phyloP scores from a whole-genome alignment of 352 stramenopile species.

The Pythium apleroticum region DNA sequence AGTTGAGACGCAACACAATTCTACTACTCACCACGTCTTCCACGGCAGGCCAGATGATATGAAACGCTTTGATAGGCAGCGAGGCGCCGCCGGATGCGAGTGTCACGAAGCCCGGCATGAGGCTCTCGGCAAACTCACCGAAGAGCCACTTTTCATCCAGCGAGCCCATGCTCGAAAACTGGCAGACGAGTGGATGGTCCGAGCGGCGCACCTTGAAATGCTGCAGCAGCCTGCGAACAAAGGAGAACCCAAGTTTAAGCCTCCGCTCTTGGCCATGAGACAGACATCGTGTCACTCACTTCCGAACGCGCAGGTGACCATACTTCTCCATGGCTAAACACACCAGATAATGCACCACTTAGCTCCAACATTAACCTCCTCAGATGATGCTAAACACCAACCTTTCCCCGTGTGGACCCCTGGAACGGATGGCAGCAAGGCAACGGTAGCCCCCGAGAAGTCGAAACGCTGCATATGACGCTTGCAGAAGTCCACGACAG shows the following conservation, averaged over 20 bases:
- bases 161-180: constrained; percentile 84
- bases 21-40: constrained; percentile 61
- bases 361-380: no score
- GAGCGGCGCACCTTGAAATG: constrained; percentile 43
- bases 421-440: constrained; percentile 65
- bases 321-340: constrained; percentile 78
- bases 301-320: constrained; percentile 69
- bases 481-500: constrained; percentile 47
- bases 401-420: constrained; percentile 69
- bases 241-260: background rate
- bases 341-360: background rate
- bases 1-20: background rate
- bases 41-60: constrained; percentile 83
- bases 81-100: constrained; percentile 24
- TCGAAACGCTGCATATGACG: constrained; percentile 55
- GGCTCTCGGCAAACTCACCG: constrained; percentile 63
- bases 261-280: background rate
- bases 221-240: constrained; percentile 45
- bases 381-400: constrained; percentile 23
- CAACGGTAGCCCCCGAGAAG: constrained; percentile 57
- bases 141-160: constrained; percentile 85
- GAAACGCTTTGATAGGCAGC: constrained; percentile 53
- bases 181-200: constrained; percentile 70
- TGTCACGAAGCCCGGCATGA: constrained; percentile 49
- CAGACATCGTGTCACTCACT: constrained; percentile 29